phyloP scores from a whole-genome alignment of 495 filamentous ascomycete species.

The Xylaria acuta region DNA sequence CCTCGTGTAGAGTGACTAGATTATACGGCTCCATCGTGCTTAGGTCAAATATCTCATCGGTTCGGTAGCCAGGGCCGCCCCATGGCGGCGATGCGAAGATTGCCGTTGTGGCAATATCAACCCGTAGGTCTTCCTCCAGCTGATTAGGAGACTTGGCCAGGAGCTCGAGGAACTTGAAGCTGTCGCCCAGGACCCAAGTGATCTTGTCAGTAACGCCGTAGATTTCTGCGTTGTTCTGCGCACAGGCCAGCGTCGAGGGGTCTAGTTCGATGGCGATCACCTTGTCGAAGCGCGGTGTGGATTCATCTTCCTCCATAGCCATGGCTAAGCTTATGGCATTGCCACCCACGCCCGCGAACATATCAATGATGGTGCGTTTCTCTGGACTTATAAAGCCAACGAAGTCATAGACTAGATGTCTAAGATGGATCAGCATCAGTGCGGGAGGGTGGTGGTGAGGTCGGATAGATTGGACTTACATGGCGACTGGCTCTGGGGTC shows the following conservation, averaged over 20 bases:
- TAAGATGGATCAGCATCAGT: conserved; percentile 40
- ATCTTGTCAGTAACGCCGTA: conserved; percentile 85
- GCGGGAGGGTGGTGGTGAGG: not conserved
- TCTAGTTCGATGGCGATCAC: conserved; percentile 91
- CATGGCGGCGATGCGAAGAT: conserved; percentile 94
- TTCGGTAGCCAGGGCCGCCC: conserved; percentile 86
- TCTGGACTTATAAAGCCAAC: conserved; percentile 46
- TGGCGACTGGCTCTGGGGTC: conserved; percentile 88
- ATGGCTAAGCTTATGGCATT: conserved; percentile 94
- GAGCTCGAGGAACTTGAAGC: conserved; percentile 62
- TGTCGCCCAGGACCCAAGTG: conserved; percentile 83
- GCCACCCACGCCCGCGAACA: conserved; percentile 89
- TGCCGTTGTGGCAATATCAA: conserved; percentile 53
- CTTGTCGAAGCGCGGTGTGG: conserved; percentile 65
- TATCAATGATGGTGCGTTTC: conserved; percentile 74
- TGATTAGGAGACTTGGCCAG: conserved; percentile 34
- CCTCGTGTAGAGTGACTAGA: conserved; percentile 63
- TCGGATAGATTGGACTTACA: conserved; percentile 54
- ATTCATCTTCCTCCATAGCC: conserved; percentile 51
- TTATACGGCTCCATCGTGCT: conserved; percentile 86
- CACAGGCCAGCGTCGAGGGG: conserved; percentile 76
- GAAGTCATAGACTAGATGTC: conserved; percentile 81
- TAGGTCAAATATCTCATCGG: conserved; percentile 83
- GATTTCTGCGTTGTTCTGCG: conserved; percentile 87
- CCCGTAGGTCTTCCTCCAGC: conserved; percentile 45